Evolutionary conservation across 1,284 basidiomycete genomes (phyloP).

Genomic region (Fomes fomentarius): DNA sequence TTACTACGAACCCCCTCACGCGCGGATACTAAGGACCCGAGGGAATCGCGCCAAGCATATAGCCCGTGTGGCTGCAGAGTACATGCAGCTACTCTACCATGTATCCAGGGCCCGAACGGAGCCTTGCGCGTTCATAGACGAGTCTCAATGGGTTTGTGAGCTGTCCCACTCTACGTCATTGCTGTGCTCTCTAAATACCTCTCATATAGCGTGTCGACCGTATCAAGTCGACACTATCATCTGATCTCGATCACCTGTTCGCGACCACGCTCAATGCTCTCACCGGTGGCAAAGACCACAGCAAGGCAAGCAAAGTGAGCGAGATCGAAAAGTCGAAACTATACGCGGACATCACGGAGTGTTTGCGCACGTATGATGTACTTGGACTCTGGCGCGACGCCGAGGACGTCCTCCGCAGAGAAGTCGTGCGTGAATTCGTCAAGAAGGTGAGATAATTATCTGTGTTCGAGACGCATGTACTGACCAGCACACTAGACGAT

Average conservation of each 20-base stretch:
- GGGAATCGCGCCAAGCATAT: slow-evolving; percentile 82
- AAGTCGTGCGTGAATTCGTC: slow-evolving; percentile 75
- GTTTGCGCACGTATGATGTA: slow-evolving; percentile 81
- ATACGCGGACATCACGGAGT: slow-evolving; percentile 71
- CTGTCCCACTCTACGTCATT: slow-evolving; percentile 21
- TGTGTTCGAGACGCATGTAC: slow-evolving; percentile 2
- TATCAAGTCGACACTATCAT: slow-evolving; percentile 79
- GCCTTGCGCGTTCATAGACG: slow-evolving; percentile 77
- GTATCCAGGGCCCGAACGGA: slow-evolving; percentile 79
- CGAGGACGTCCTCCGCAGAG: slow-evolving; percentile 78
- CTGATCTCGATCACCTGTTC: slow-evolving; percentile 84
- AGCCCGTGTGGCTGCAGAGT: slow-evolving; percentile 85
- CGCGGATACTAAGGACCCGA: slow-evolving; percentile 46
- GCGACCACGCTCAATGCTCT: slow-evolving; percentile 54
- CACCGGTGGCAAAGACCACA: slow-evolving; percentile 47
- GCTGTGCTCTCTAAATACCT: slow-evolving; percentile 12
- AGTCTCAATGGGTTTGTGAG: slow-evolving; percentile 82
- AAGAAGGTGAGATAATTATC: slow-evolving; percentile 56
- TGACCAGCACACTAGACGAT: slow-evolving; percentile 55
- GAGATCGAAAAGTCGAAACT: slow-evolving; percentile 70
- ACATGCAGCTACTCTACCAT: slow-evolving; percentile 92
- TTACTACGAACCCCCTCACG: background rate
- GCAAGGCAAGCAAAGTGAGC: slow-evolving; percentile 37
- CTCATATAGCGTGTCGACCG: slow-evolving; percentile 71
- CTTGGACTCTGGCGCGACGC: slow-evolving; percentile 84